Conservation (phyloP, 75 land plant genomes). For the Picea glauca region DNA sequence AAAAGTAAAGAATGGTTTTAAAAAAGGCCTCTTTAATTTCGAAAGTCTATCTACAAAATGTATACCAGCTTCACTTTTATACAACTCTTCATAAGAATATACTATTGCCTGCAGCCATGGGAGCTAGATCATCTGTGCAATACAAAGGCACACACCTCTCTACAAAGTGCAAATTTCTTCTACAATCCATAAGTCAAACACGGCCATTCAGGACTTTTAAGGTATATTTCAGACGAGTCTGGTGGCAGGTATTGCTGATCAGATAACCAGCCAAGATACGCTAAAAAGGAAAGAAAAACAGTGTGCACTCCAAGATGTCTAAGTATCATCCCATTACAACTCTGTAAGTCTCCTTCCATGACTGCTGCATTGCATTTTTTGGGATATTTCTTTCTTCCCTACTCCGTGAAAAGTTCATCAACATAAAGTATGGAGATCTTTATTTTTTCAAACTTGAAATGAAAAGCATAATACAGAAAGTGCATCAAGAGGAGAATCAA, state of each 20-base stretch:
- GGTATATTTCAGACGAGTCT: conserved; percentile 1
- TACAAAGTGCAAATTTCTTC: conserved; percentile 10
- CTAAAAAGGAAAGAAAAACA: background rate
- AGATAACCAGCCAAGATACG: background rate
- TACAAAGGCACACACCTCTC: conserved; percentile 9
- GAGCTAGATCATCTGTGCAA: conserved; percentile 5
- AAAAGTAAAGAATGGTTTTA: background rate
- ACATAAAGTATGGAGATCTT: conserved; percentile 2
- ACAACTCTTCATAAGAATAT: conserved; percentile 14
- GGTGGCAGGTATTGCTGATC: background rate
- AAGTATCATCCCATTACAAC: background rate
- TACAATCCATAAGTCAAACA: conserved; percentile 2
- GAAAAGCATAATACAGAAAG: conserved; percentile 9
- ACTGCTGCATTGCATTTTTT: background rate
- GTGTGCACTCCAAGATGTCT: background rate
- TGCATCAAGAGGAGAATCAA: background rate
- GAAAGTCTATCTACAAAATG: conserved; percentile 13
- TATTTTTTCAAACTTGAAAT: conserved; percentile 6
- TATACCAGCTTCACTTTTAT: conserved; percentile 11
- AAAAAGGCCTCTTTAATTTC: background rate
- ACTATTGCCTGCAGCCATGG: conserved; percentile 5
- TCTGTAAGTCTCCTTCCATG: background rate
- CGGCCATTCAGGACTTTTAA: background rate
- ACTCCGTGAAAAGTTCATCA: conserved; percentile 9
- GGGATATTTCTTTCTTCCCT: background rate